phyloP scores from a whole-genome alignment of 805 yeast genomes.

The Peterozyma xylosa region DNA sequence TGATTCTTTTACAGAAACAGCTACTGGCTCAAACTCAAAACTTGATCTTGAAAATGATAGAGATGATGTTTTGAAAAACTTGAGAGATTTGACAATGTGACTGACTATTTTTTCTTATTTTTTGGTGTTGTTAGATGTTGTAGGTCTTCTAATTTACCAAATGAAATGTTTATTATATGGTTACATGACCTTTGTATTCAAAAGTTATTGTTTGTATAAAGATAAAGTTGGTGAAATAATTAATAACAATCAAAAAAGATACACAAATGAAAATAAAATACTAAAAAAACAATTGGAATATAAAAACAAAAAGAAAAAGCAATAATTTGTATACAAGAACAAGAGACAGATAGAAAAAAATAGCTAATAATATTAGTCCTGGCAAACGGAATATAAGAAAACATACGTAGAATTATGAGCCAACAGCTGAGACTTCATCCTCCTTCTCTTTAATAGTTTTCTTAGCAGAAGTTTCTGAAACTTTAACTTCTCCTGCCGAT shows the following conservation, averaged over 20 bases:
- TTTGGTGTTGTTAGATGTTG: background rate
- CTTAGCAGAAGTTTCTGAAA: background rate
- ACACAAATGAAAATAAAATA: constrained; percentile 4
- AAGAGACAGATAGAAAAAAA: background rate
- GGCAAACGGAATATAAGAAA: background rate
- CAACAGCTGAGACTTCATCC: background rate
- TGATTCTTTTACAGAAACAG: no score
- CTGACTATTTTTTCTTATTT: background rate
- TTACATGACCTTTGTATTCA: no score
- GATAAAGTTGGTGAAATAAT: background rate
- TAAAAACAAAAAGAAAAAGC: background rate
- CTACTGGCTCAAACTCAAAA: no score
- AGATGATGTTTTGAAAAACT: background rate
- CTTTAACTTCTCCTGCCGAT: background rate
- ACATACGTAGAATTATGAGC: no score
- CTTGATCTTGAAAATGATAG: no score
- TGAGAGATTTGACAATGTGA: background rate
- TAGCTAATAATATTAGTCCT: background rate
- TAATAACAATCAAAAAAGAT: constrained; percentile 1
- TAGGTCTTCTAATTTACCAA: no score
- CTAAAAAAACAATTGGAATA: background rate
- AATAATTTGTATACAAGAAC: background rate
- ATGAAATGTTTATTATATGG: no score
- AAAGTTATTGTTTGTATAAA: background rate
- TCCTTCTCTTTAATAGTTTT: background rate